phyloP scores from a whole-genome alignment of 106 monocot genomes.

The Dendrobium officinale region DNA sequence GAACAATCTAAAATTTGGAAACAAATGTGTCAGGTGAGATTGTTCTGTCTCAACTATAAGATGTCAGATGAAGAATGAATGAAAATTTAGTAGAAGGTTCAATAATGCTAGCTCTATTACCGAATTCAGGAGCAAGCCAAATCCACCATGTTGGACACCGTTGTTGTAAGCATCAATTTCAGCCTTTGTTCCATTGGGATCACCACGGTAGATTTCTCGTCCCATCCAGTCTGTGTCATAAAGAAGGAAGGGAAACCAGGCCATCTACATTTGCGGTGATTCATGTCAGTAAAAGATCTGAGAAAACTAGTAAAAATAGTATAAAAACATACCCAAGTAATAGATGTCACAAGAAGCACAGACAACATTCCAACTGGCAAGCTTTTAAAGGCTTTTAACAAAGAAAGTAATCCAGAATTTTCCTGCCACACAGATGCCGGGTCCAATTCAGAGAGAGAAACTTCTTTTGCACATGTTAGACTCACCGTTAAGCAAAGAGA shows the following conservation, averaged over 20 bases:
- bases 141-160: constrained; percentile 52
- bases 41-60: background rate
- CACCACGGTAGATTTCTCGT: constrained; percentile 49
- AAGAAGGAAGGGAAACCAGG: constrained; percentile 64
- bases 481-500: constrained; percentile 11
- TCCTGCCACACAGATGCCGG: background rate
- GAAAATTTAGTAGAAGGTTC: background rate
- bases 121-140: constrained; percentile 54
- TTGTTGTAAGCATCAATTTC: constrained; percentile 26
- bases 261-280: constrained; percentile 22
- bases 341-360: constrained; percentile 10
- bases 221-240: constrained; percentile 71
- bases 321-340: constrained; percentile 8
- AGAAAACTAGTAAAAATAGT: background rate
- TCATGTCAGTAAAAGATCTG: background rate
- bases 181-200: constrained; percentile 28
- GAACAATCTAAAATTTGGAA: constrained; percentile 39
- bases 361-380: constrained; percentile 1
- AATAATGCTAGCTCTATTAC: constrained; percentile 9
- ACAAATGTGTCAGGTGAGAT: background rate
- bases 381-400: background rate
- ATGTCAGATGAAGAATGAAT: background rate
- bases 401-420: background rate
- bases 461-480: constrained; percentile 10
- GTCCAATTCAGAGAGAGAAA: constrained; percentile 3